Evolutionary conservation across 176 grass and related monocot species (phyloP), one percentile per base, ranked within the genome.

Genomic region (Pharus latifolius): DNA sequence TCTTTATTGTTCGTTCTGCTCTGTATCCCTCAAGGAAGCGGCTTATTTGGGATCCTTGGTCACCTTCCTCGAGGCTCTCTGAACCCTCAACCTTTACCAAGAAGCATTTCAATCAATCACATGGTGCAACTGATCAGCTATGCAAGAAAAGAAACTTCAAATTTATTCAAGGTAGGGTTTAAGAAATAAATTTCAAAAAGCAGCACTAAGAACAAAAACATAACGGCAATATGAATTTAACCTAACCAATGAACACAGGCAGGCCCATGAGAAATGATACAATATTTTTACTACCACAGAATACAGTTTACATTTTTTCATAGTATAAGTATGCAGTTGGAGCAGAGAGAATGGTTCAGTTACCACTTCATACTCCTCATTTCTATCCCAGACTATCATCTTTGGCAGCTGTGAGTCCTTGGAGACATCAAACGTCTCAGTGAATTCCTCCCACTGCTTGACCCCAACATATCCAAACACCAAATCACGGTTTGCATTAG

Each of bases 361-460:
- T 99, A 99, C 95, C 4, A 86, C 22, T 72, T 94, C 85, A 45
- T 91, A 99, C 32, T 94, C 87, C 40, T 88, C 90, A 48, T 91
- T 78, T 84, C 76, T 81, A 69, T 99, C 81, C 95, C 95, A 99
- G 33, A 94, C 64, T 43, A 94, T 30, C 49, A 99, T 80, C 50
- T 84, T 99, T 60, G 95, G 95, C 46, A 94, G 69, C 47, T 79
- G 53, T 16, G 71, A 75, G 48, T 33, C 49, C 81, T 91, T 85
- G 3, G 77, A 80, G 48, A 85, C 40, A 75, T 93, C 81, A 59
- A 94, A 99, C 74, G 81, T 70, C 57, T 84, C 69, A 0, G 79
- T 85, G 72, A 99, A 91, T 41, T 99, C 95, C 34, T 72, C 87
- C 86, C 86, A 99, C 28, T 99, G 95, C 38, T 93, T 72, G 63